Percentiles rank a stretch among this genome's conserved stretches.
Conservation (phyloP, 257 asterid genomes). For the Misopates orontium region DNA sequence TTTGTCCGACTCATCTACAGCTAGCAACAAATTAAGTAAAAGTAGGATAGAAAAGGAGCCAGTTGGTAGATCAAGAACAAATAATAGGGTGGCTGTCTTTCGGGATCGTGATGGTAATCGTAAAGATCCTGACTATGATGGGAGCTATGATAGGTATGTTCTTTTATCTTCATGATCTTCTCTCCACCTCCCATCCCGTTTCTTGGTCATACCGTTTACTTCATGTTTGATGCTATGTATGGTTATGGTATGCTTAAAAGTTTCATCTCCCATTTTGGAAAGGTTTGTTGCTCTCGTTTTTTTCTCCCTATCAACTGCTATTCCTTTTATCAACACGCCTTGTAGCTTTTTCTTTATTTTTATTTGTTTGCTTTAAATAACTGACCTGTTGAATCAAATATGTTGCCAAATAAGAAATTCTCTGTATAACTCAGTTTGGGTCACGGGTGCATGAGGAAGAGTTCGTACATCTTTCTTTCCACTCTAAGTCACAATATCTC, state of each 20-base stretch:
- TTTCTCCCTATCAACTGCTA: neutral
- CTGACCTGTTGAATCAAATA: neutral
- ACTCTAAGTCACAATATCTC: no score
- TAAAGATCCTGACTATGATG: constrained; percentile 91
- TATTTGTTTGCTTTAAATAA: neutral
- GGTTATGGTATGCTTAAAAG: neutral
- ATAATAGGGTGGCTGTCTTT: constrained; percentile 85
- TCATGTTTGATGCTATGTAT: neutral
- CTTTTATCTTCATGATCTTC: neutral
- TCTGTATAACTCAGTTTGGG: neutral
- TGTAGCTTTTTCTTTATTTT: neutral
- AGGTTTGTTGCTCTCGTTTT: neutral
- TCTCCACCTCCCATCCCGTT: neutral
- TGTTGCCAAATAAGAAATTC: neutral
- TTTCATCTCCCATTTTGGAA: neutral
- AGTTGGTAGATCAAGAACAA: constrained; percentile 55
- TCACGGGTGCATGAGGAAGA: no score
- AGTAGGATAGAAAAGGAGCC: constrained; percentile 80
- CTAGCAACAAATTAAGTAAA: constrained; percentile 74
- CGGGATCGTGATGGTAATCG: constrained; percentile 94
- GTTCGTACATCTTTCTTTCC: no score
- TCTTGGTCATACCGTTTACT: neutral
- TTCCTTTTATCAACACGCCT: no score
- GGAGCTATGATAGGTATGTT: constrained; percentile 84
- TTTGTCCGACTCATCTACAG: constrained; percentile 59